Base-by-base conservation (phyloP, 768 basidiomycete genomes). In the Rossbeevera mucosa region DNA sequence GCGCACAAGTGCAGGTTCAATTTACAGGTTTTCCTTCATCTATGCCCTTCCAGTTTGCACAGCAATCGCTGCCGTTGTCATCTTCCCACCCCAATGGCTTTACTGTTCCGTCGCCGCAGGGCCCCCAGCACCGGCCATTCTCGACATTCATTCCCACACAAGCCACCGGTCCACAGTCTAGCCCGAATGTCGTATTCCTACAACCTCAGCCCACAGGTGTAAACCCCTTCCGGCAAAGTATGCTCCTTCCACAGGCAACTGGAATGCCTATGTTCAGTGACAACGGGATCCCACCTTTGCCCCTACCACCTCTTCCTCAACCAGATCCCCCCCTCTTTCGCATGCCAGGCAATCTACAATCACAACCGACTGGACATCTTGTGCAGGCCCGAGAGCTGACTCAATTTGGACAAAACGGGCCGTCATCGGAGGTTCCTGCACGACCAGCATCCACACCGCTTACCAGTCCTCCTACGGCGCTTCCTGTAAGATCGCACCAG, bases 151-250 rank as follows among this genome's bases (percentile, higher is more conserved):
- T 86, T 26, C 79, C 78, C 52, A 73, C 78, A 21, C 84, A 86
- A 65, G 56, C 69, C 25, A 82, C 82, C 11, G 75, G 75, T 26
- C 61, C 75, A 38, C 58, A 51, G 59, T 59, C 40, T 59, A 72
- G 59, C 50, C 81, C 85, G 50, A 50, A 64, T 50, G 65, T 71
- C 12, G 67, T 72, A 20, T 78, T 84, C 71, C 54, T 82, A 43
- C 82, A 83, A 43, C 74, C 76, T 24, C 76, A 76, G 41, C 49
- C 62, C 24, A 88, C 85, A 8, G 86, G 83, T 18, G 71, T 75
- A 40, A 94, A 93, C 68, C 91, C 91, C 8, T 94, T 94, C 76
- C 76, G 92, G 29, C 90, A 91, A 67, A 88, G 80, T 59, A 79
- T 85, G 77, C 67, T 91, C 55, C 51, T 83, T 22, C 79, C 85